Percentiles rank a stretch among this genome's conserved stretches.
Conservation (phyloP, 2,329 filamentous ascomycete species). For the Trichophaea hybrida region DNA sequence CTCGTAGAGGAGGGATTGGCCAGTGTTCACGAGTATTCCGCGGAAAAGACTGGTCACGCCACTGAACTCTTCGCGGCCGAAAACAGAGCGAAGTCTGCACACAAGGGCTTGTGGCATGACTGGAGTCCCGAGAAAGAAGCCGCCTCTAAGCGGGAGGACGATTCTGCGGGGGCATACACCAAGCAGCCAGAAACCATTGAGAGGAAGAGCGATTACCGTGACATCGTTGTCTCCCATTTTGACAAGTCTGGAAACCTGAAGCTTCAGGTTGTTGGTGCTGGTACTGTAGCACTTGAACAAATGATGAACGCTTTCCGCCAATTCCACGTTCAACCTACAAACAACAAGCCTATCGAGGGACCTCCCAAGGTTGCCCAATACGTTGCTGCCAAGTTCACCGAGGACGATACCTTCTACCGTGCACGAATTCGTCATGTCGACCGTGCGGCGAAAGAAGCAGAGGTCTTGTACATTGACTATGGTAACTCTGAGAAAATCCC, state of each 20-base stretch:
- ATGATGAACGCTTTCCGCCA: constrained; percentile 83
- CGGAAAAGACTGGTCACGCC: constrained; percentile 84
- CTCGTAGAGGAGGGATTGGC: constrained; percentile 90
- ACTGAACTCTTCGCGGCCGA: constrained; percentile 78
- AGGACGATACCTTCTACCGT: constrained; percentile 88
- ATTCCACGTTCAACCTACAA: constrained; percentile 75
- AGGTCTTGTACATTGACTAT: constrained; percentile 91
- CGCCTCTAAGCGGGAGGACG: constrained; percentile 40
- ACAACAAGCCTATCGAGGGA: constrained; percentile 56
- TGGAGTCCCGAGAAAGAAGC: constrained; percentile 83
- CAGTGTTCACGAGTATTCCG: constrained; percentile 83
- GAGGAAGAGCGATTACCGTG: constrained; percentile 77
- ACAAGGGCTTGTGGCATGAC: constrained; percentile 82
- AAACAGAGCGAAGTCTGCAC: constrained; percentile 71
- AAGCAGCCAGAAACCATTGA: constrained; percentile 42
- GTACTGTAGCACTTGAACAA: constrained; percentile 69
- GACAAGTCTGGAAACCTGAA: constrained; percentile 72
- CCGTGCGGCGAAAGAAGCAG: constrained; percentile 71
- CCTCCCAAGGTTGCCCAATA: constrained; percentile 82
- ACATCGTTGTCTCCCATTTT: constrained; percentile 83
- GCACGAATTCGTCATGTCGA: constrained; percentile 85
- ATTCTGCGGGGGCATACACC: constrained; percentile 37
- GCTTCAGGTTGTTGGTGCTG: constrained; percentile 70
- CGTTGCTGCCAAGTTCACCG: constrained; percentile 79
- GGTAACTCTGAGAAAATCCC: constrained; percentile 83